These are phyloP conservation scores for Cordyceps cateniannulata DNA, from an alignment of 2,329 filamentous ascomycete species.

Conservation along the genomic window DNA sequence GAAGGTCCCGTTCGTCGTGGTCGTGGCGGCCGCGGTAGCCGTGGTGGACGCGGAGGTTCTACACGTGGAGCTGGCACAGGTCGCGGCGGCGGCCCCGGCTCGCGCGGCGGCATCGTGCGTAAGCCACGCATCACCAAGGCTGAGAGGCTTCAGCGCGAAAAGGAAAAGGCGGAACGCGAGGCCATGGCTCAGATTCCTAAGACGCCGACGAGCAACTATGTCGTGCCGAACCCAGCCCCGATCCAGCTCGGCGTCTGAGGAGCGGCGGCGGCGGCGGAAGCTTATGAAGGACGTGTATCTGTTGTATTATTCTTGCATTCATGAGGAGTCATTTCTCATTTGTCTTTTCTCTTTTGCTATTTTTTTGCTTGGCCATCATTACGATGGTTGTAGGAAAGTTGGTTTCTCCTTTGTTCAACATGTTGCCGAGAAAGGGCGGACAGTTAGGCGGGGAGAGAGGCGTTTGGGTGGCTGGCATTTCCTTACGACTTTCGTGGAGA, in stretches of 20 bases:
- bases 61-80: conserved; percentile 42
- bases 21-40: conserved; percentile 44
- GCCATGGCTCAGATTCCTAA: conserved; percentile 34
- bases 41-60: conserved; percentile 54
- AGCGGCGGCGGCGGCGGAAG: no score
- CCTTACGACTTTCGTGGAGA: neutral
- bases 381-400: neutral
- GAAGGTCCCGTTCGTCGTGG: conserved; percentile 69
- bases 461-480: neutral
- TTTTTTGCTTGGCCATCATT: neutral
- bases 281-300: neutral
- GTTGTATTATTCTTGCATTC: conserved; percentile 11
- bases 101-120: conserved; percentile 67
- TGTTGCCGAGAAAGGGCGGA: neutral
- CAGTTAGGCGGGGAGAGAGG: neutral
- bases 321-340: conserved; percentile 6
- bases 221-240: conserved; percentile 19
- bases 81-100: conserved; percentile 56
- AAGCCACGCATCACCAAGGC: conserved; percentile 85
- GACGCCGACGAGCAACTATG: conserved; percentile 31
- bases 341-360: neutral
- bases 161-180: conserved; percentile 63
- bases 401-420: neutral
- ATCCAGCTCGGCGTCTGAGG: conserved; percentile 8
- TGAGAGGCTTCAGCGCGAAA: conserved; percentile 33